Evolutionary conservation across 1,284 basidiomycete genomes (phyloP), one percentile per base, ranked within the genome.

Genomic region (Leccinum huronense): DNA sequence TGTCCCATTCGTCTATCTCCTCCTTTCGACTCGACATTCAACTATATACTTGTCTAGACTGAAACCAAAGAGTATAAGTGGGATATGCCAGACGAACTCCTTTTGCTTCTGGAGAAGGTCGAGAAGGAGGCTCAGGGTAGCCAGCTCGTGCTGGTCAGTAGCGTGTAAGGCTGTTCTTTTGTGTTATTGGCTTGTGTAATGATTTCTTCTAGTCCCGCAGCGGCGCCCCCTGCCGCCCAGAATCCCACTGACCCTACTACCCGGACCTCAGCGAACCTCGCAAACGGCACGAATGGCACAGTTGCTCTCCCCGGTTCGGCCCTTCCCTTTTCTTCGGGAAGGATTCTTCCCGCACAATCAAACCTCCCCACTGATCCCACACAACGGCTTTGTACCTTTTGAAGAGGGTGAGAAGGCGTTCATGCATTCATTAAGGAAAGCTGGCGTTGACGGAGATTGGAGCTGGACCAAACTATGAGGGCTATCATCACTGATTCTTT

Each of bases 401-500:
- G 93, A 94, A 71, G 94, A 97, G 70, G 95, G 95, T 30, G 95
- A 98, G 77, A 91, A 91, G 69, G 97, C 96, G 3, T 99, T 99
- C 77, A 88, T 89, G 69, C 90, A 92, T 77, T 82, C 99, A 60
- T 80, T 99, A 67, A 86, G 89, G 71, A 91, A 93, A 75, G 92
- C 93, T 59, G 91, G 93, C 27, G 90, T 99, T 58, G 93, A 95
- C 78, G 87, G 91, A 57, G 88, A 85, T 68, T 98, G 94, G 93
- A 96, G 94, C 23, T 99, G 97, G 97, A 99, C 77, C 89, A 94
- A 79, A 95, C 96, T 57, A 97, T 99, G 92, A 87, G 97, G 72
- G 91, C 92, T 70, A 95, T 97, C 77, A 96, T 99, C 78, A 98
- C 95, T 70, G 97, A 99, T 80, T 96, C 97, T 45, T 80, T 98